Evolutionary conservation across 2,329 filamentous ascomycete genomes (phyloP), one percentile per base, ranked within the genome.

Genomic region (Pseudogymnoascus sp.): DNA sequence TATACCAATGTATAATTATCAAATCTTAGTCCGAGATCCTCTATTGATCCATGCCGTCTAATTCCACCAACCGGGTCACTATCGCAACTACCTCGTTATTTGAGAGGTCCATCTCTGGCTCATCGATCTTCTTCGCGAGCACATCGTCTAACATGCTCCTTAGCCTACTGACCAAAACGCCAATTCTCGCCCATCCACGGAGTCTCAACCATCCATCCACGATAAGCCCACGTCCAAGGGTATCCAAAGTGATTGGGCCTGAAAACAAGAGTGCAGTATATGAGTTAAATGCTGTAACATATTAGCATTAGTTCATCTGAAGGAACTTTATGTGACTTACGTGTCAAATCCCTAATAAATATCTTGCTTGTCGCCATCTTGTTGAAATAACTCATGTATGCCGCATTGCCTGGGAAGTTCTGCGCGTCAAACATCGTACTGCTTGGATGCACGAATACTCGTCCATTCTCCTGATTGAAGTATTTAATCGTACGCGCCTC

Each of bases 301-400:
- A 53, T 66, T 4, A 66, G 46, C 25, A 34, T n/a, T 42, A 60
- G 44, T 11, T 62, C 25, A 37, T 56, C 7, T 34, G n/a, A n/a
- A 18, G 23, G 16, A 31, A 60, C 25, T 4, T 5, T 18, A 21
- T 10, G 50, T 34, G 42, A 84, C 87, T 77, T 78, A 91, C 89
- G 95, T 12, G 93, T 97, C 56, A 97, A 77, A 71, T 97, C 93
- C 21, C 93, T 82, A 23, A 97, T 86, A 73, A 96, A 97, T 2
- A 96, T 85, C 78, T 97, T 97, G 73, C 85, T 89, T 0, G 93
- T 97, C 3, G 89, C 87, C 78, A 97, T 95, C 76, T 96, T 92
- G 61, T 84, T 90, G 75, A 97, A 97, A 75, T 96, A 97, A 62
- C 87, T 89, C 74, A 99, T 79, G 74, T 93, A 97, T 1, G 85